These are phyloP conservation scores for Emergomyces orientalis DNA, from an alignment of 2,329 filamentous ascomycete genomes.

Conservation along the genomic window DNA sequence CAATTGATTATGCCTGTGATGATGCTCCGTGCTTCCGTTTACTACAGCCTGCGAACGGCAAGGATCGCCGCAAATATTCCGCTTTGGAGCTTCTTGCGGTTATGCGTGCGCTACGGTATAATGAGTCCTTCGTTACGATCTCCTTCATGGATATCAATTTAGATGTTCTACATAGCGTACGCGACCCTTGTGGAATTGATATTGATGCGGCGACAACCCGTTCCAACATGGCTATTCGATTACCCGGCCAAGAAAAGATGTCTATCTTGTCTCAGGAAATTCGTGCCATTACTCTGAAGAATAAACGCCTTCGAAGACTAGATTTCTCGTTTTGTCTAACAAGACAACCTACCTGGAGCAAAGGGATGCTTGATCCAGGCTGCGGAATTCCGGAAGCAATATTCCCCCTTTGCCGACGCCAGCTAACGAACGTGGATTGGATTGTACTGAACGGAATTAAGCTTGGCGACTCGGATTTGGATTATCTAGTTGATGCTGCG, in stretches of 20 bases:
- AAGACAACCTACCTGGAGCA: slow-evolving; percentile 43
- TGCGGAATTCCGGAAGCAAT: slow-evolving; percentile 62
- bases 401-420: slow-evolving; percentile 56
- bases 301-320: slow-evolving; percentile 51
- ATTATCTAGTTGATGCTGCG: slow-evolving; percentile 57
- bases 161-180: slow-evolving; percentile 54
- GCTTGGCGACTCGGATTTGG: slow-evolving; percentile 61
- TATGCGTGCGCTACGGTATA: slow-evolving; percentile 60
- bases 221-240: slow-evolving; percentile 46
- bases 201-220: slow-evolving; percentile 53
- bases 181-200: slow-evolving; percentile 53
- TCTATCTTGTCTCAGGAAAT: slow-evolving; percentile 60
- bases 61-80: slow-evolving; percentile 46
- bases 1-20: slow-evolving; percentile 52
- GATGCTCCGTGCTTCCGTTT: slow-evolving; percentile 60
- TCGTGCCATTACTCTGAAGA: slow-evolving; percentile 57
- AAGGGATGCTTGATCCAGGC: slow-evolving; percentile 48
- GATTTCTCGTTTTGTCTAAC: slow-evolving; percentile 57
- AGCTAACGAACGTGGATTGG: slow-evolving; percentile 63
- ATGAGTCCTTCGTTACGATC: slow-evolving; percentile 58
- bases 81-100: slow-evolving; percentile 58
- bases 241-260: slow-evolving; percentile 45
- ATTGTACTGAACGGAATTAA: slow-evolving; percentile 58
- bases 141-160: slow-evolving; percentile 57
- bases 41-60: slow-evolving; percentile 45